Evolutionary conservation across 164 flowering plant genomes (phyloP), one percentile per base, ranked within the genome.

Genomic region (Sextonia rubra): DNA sequence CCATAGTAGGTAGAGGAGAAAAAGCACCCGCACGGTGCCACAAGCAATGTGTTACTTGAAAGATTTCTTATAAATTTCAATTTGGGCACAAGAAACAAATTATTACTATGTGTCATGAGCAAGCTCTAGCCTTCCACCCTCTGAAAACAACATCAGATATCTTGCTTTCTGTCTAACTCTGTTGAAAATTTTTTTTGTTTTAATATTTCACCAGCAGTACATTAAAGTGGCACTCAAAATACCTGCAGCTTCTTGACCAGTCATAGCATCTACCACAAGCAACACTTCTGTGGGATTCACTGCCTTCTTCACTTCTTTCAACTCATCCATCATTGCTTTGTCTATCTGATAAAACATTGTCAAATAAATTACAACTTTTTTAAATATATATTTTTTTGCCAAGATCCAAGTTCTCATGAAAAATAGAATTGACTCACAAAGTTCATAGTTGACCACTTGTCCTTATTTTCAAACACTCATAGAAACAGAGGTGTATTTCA

Each of bases 201-300:
- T 0, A 7, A 37, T 37, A 37, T 37, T 37, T 37, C 44, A 37
- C 44, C 44, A 8, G 44, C 44, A 37, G 44, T 37, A 37, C 11
- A 37, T 37, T 37, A 37, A 37, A 37, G 58, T 3, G 58, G n/a
- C 6, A 14, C 17, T 52, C 6, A 68, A 74, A 55, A 23, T 77
- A 92, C 99, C 98, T 79, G 99, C 99, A 81, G 99, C 98, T 87
- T 95, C 98, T 86, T 95, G 99, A 58, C 99, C 98, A 72, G 99
- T 93, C 99, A 95, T 95, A 49, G 99, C 99, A 86, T 95, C 99
- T 71, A 95, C 99, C 77, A 95, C 99, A 72, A 94, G 98, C 83
- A 95, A 78, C 77, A 92, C 92, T 82, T 95, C 99, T 12, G 94
- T 89, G 60, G 99, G 99, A 79, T 87, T 91, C 71, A 91, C 61